Evolutionary conservation across 2,329 filamentous ascomycete species (phyloP), one percentile per base, ranked within the genome.

Genomic region (Alternaria viburni): DNA sequence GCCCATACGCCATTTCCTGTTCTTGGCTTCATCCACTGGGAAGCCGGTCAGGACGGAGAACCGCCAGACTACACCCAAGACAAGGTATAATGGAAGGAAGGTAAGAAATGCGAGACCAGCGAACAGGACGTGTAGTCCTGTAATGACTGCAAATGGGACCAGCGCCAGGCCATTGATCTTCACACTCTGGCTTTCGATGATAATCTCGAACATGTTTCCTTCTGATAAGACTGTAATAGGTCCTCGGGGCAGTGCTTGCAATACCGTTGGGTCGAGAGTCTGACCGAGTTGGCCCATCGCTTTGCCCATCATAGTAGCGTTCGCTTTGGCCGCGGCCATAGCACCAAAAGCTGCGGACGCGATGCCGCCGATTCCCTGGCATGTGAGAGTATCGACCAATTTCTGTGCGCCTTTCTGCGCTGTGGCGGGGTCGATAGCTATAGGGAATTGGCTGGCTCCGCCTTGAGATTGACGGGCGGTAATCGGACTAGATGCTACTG

Each of bases 281-380:
- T 44, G 25, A 8, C 51, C 54, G 5, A 30, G 46, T 0, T 59
- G 36, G 9, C 17, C 45, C 25, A 25, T 66, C 3, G 59, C 52
- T 30, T 47, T 57, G 5, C 30, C 30, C 30, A 54, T 55, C 19
- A 62, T 52, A 15, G 52, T 57, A 7, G 54, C 46, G 15, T 71
- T 71, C 11, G 64, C 36, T 17, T 67, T 67, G 11, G 55, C 61
- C 2, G 62, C 64, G 23, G 62, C 67, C 57, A 63, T 69, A 10
- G 70, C 30, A 19, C 72, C 74, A 0, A 74, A 54, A 4, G 49
- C 67, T 15, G 69, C 61, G 3, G 73, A 65, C 9, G 69, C 69
- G 17, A 75, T 32, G 3, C 74, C 74, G 3, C 74, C 74, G 25
- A 77, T 60, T 4, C 74, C 74, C 25, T 71, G 62, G 49, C 74